phyloP scores from a whole-genome alignment of 2,329 filamentous ascomycete species.

The Claviceps africana region DNA sequence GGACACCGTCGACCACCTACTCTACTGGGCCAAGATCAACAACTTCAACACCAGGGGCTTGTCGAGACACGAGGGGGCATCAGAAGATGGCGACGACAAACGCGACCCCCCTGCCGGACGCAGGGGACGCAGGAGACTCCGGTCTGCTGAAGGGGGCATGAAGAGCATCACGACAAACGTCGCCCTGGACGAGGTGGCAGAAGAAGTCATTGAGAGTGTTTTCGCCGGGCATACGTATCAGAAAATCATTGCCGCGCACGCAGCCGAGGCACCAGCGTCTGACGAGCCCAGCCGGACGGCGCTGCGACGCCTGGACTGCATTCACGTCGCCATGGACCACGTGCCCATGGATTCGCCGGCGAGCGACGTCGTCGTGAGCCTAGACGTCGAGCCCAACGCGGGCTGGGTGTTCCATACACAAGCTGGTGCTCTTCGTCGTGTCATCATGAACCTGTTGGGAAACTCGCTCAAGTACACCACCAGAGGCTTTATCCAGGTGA shows the following conservation, averaged over 20 bases:
- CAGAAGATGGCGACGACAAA: neutral
- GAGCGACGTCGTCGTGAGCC: constrained; percentile 15
- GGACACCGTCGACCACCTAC: constrained; percentile 40
- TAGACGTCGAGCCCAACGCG: constrained; percentile 31
- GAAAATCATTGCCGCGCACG: constrained; percentile 10
- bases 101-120: constrained; percentile 1
- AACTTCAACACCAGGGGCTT: constrained; percentile 12
- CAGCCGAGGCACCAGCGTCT: neutral
- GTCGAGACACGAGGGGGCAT: neutral
- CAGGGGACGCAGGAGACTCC: neutral
- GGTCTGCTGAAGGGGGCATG: constrained; percentile 5
- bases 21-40: constrained; percentile 42
- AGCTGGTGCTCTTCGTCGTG: constrained; percentile 34
- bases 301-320: constrained; percentile 14
- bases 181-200: constrained; percentile 25
- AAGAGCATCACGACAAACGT: constrained; percentile 12
- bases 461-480: constrained; percentile 49
- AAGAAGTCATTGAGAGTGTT: constrained; percentile 34
- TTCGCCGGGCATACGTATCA: constrained; percentile 30
- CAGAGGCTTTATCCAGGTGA: constrained; percentile 15
- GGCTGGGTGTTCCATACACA: constrained; percentile 44
- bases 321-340: constrained; percentile 27
- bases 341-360: constrained; percentile 6
- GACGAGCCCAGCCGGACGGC: constrained; percentile 3
- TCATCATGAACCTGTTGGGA: constrained; percentile 49